Base-by-base conservation (phyloP, 768 basidiomycete species). In the Collybia nuda region DNA sequence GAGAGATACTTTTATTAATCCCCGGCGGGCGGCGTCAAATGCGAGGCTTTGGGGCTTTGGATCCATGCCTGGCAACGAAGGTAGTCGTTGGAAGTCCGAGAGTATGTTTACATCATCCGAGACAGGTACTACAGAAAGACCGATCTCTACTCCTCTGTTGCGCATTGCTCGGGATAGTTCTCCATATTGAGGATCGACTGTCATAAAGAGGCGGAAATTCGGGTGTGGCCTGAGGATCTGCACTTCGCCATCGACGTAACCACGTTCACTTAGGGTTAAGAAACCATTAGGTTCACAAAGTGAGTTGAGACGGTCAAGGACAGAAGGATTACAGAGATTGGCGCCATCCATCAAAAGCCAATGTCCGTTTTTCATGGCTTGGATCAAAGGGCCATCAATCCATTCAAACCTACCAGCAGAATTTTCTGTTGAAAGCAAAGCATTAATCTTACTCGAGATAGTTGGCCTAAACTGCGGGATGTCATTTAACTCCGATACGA, bases 121-220 rank as follows among this genome's bases (percentile, higher is more conserved):
- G 12, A 63, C 60, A 42, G 68, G 64, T 17, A 51, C 46, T 5
- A 62, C 44, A 8, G 76, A 47, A 47, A 93, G 59, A 23, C 79
- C 77, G 41, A 98, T 78, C 67, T 99, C 97, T 29, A 97, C 74
- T 15, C 96, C 96, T 50, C 97, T 84, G 69, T 99, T 99, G 21
- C 97, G 88, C 97, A 99, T 99, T 2, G 97, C 97, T 32, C 97
- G 80, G 1, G 97, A 98, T 9, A 98, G 73, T 68, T 99, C 97
- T 40, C 97, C 97, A 54, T 87, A 79, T 54, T 86, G 85, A 23
- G 93, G 90, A 62, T 99, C 92, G 45, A 95, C 84, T 2, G 86
- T 82, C 93, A 99, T 96, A 70, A 98, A 88, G 5, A 99, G 73
- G 22, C 95, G 81, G 71, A 99, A 99, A 57, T 86, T 76, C 2